These are phyloP conservation scores for Geoglossum cookeanum DNA, from an alignment of 2,329 filamentous ascomycete genomes.

Conservation along the genomic window DNA sequence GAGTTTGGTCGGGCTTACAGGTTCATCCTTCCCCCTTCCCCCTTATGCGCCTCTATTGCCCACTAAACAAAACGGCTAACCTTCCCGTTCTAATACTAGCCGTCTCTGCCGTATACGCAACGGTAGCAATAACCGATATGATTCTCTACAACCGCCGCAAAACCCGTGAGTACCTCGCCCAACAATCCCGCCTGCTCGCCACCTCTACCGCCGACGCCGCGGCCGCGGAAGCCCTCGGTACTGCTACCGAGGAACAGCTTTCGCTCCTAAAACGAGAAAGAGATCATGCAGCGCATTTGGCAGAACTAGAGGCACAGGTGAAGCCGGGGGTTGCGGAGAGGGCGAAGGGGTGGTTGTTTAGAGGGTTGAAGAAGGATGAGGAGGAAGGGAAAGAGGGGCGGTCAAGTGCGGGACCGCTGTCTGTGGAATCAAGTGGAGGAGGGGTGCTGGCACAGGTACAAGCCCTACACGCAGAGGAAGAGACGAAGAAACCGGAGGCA, in stretches of 20 bases:
- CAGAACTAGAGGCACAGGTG: slow-evolving; percentile 14
- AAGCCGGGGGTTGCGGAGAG: slow-evolving; percentile 11
- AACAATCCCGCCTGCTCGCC: slow-evolving; percentile 28
- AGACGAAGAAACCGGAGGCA: not conserved
- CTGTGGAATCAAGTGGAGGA: not conserved
- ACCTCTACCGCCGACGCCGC: slow-evolving; percentile 25
- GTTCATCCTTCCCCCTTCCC: not conserved
- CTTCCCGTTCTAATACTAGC: slow-evolving; percentile 21
- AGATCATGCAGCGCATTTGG: slow-evolving; percentile 39
- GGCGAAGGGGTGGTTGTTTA: slow-evolving; percentile 16
- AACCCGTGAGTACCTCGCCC: slow-evolving; percentile 38
- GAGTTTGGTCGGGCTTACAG: not conserved
- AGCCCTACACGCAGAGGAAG: not conserved
- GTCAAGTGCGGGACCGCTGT: not conserved
- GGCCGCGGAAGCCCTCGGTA: slow-evolving; percentile 23
- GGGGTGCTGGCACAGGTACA: not conserved
- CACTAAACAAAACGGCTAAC: not conserved
- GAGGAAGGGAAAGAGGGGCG: slow-evolving; percentile 14
- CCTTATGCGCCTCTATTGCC: not conserved
- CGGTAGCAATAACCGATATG: slow-evolving; percentile 46
- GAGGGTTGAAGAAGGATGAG: slow-evolving; percentile 15
- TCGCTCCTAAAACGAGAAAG: slow-evolving; percentile 37
- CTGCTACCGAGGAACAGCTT: slow-evolving; percentile 30
- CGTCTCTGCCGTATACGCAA: slow-evolving; percentile 38
- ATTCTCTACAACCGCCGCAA: slow-evolving; percentile 48